A percentile compares a stretch with the other conserved stretches of the same genome.
phyloP scores from a whole-genome alignment of 345 rosid genomes.

The Kandelia obovata region DNA sequence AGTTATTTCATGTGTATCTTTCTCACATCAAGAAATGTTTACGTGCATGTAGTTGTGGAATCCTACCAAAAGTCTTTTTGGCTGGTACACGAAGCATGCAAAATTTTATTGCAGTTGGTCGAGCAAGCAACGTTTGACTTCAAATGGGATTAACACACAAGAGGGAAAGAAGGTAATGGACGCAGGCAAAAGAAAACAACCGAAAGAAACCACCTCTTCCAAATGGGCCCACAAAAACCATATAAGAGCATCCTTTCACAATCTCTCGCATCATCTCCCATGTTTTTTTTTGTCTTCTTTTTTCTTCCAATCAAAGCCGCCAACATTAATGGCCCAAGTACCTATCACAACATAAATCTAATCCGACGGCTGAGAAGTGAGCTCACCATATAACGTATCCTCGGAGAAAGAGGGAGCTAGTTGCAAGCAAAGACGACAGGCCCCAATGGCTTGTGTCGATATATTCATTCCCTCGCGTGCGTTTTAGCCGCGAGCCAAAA shows the following conservation, averaged over 20 bases:
- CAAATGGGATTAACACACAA: too few relatives aligned
- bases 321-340: not conserved
- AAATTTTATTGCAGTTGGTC: too few relatives aligned
- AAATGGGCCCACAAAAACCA: not conserved
- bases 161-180: not conserved
- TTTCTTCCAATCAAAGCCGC: constrained; percentile 10
- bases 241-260: constrained; percentile 1
- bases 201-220: not conserved
- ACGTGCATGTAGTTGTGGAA: too few relatives aligned
- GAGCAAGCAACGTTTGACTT: too few relatives aligned
- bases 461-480: constrained; percentile 9
- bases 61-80: too few relatives aligned
- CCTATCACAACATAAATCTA: not conserved
- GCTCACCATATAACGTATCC: not conserved
- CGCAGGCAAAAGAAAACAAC: not conserved
- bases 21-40: too few relatives aligned
- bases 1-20: too few relatives aligned
- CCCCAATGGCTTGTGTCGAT: not conserved
- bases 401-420: not conserved
- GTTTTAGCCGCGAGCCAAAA: constrained; percentile 4
- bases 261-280: not conserved
- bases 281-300: not conserved
- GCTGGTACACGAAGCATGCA: too few relatives aligned
- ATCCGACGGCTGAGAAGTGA: not conserved
- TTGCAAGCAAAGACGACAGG: constrained; percentile 14